Percentiles rank a stretch among this genome's conserved stretches.
Evolutionary conservation across 2,329 filamentous ascomycete species (phyloP).

Genomic region (Fusarium graminum): DNA sequence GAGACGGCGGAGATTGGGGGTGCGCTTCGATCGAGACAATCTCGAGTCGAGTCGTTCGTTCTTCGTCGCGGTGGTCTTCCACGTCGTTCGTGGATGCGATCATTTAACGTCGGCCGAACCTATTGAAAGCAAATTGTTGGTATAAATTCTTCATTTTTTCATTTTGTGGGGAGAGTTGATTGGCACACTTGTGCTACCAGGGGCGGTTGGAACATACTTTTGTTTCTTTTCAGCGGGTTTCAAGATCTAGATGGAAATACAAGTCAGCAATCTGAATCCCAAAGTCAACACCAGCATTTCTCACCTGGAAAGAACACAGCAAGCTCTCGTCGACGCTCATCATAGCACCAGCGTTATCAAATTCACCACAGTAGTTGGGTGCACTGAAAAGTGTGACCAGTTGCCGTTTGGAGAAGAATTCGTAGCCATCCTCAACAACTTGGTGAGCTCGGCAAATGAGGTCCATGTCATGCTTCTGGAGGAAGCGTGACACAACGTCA

Average conservation of each 20-base stretch:
- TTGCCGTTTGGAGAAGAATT: conserved; percentile 99
- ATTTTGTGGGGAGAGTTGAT: conserved; percentile 44
- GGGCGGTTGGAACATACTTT: conserved; percentile 92
- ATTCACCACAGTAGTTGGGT: conserved; percentile 99
- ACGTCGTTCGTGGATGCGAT: conserved; percentile 47
- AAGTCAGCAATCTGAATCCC: conserved; percentile 22
- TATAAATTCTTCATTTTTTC: conserved; percentile 58
- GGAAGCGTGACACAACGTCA: conserved; percentile 95
- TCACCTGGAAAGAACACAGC: conserved; percentile 97
- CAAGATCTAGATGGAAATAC: conserved; percentile 75
- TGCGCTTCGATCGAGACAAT: conserved; percentile 45
- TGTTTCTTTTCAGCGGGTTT: conserved; percentile 99
- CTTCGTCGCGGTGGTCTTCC: conserved; percentile 44
- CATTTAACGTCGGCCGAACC: conserved; percentile 93
- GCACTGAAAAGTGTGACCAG: conserved; percentile 97
- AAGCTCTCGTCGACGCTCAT: conserved; percentile 99
- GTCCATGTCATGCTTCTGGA: conserved; percentile 99
- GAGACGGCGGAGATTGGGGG: conserved; percentile 48
- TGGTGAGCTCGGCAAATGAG: conserved; percentile 98
- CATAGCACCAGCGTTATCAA: conserved; percentile 99
- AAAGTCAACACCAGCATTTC: conserved; percentile 31
- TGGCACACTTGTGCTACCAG: conserved; percentile 65
- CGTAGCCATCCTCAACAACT: conserved; percentile 98
- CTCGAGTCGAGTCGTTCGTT: conserved; percentile 45
- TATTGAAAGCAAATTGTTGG: conserved; percentile 80